Percentiles rank a stretch among this genome's conserved stretches.
Evolutionary conservation across 2,329 filamentous ascomycete species (phyloP).

Genomic region (Pseudogymnoascus sp.): DNA sequence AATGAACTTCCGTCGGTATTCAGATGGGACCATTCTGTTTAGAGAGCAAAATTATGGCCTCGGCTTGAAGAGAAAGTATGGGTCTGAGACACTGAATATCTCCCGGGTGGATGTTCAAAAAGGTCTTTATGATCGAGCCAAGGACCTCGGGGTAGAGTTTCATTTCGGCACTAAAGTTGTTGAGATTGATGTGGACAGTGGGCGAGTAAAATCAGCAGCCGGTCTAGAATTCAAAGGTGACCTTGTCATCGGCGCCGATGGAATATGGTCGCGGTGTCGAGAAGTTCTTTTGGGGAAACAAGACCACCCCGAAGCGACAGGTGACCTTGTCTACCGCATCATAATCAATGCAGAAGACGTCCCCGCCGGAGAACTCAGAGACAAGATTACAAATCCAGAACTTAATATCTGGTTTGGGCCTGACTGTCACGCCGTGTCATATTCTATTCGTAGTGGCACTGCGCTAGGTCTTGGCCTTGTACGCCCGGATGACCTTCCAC

Average conservation of each 20-base stretch:
- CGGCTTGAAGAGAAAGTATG: not conserved
- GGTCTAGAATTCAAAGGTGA: constrained; percentile 10
- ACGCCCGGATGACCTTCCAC: constrained; percentile 55
- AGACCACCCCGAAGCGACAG: not conserved
- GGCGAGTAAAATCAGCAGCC: constrained; percentile 4
- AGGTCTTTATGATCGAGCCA: constrained; percentile 11
- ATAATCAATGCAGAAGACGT: constrained; percentile 48
- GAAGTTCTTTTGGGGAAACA: constrained; percentile 1
- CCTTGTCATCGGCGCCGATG: constrained; percentile 15
- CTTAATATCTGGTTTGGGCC: constrained; percentile 60
- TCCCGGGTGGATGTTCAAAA: constrained; percentile 13
- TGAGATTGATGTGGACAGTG: not conserved
- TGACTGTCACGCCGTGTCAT: constrained; percentile 53
- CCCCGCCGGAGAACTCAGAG: constrained; percentile 37
- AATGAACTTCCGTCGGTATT: not conserved
- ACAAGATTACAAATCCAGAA: constrained; percentile 45
- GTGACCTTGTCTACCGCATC: constrained; percentile 57
- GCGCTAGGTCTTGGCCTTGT: constrained; percentile 62
- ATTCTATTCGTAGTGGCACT: constrained; percentile 50
- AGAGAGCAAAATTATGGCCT: not conserved
- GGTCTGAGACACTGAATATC: constrained; percentile 9
- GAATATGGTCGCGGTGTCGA: constrained; percentile 13
- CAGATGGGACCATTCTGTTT: not conserved
- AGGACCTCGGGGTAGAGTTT: constrained; percentile 2
- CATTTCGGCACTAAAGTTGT: not conserved